phyloP scores from a whole-genome alignment of 805 yeast genomes.

The Zygotorulaspora danielsina region DNA sequence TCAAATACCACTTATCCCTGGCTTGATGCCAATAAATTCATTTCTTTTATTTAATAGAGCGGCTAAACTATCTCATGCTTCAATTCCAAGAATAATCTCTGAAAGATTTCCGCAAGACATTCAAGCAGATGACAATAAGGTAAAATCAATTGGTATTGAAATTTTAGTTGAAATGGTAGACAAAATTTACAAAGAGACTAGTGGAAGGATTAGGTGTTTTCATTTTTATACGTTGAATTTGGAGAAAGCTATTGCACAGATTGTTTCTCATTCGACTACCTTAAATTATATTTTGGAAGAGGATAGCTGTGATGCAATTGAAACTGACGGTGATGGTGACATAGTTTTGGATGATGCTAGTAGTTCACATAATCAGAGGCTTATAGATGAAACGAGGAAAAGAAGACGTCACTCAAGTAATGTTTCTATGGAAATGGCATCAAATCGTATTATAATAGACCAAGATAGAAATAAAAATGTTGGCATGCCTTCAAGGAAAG shows the following conservation, averaged over 20 bases:
- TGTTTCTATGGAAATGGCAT: constrained; percentile 33
- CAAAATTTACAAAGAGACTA: constrained; percentile 48
- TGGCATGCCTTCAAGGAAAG: constrained; percentile 44
- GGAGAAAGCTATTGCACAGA: constrained; percentile 86
- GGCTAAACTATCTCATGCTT: constrained; percentile 82
- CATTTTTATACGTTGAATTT: constrained; percentile 91
- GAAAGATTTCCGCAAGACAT: constrained; percentile 51
- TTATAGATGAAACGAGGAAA: constrained; percentile 19
- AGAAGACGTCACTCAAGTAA: constrained; percentile 34
- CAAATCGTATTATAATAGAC: constrained; percentile 41
- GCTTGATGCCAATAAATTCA: constrained; percentile 87
- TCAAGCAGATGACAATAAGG: constrained; percentile 70
- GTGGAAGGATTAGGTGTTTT: constrained; percentile 66
- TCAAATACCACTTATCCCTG: constrained; percentile 68
- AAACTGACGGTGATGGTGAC: constrained; percentile 28
- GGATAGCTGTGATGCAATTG: constrained; percentile 33
- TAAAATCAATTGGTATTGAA: constrained; percentile 79
- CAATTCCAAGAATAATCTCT: constrained; percentile 58
- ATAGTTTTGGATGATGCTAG: constrained; percentile 28
- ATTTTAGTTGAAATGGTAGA: constrained; percentile 60
- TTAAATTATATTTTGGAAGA: constrained; percentile 46
- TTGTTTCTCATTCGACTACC: constrained; percentile 59
- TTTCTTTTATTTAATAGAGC: constrained; percentile 80
- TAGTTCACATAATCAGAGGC: constrained; percentile 4
- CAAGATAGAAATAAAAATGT: constrained; percentile 25